These are phyloP conservation scores for Gossypium stocksii DNA, from an alignment of 345 rosid genomes.

Conservation along the genomic window DNA sequence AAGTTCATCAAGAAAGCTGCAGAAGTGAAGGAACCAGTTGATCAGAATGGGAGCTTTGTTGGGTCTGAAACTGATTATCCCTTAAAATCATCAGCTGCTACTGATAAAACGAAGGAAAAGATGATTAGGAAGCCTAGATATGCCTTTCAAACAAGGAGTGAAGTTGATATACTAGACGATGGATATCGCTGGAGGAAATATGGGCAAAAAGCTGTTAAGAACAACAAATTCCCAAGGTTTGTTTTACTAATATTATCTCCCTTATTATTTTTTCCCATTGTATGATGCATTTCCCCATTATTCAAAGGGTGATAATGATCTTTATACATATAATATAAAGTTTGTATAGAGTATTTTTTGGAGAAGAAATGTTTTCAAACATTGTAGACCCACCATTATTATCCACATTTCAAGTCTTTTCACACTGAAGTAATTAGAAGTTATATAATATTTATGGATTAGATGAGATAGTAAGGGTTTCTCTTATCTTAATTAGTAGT, in stretches of 20 bases:
- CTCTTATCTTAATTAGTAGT: no score
- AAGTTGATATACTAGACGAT: constrained; percentile 60
- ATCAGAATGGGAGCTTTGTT: constrained; percentile 1
- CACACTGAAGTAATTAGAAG: not conserved
- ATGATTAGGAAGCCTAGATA: constrained; percentile 40
- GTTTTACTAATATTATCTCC: not conserved
- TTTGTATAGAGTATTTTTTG: not conserved
- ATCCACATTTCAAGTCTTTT: not conserved
- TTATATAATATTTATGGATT: no score
- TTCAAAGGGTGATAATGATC: not conserved
- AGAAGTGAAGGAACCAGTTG: not conserved
- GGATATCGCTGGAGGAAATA: constrained; percentile 77
- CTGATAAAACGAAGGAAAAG: constrained; percentile 35
- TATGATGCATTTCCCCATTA: not conserved
- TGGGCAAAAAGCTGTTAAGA: constrained; percentile 67
- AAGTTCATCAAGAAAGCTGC: not conserved
- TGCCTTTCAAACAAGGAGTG: constrained; percentile 68
- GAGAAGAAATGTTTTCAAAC: not conserved
- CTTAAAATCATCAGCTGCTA: constrained; percentile 1
- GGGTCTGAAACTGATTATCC: not conserved
- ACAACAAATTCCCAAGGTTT: constrained; percentile 50
- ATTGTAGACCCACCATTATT: not conserved
- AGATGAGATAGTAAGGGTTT: no score
- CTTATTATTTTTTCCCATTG: not conserved
- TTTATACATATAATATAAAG: not conserved